Evolutionary conservation across 352 stramenopile species (phyloP), one percentile per base, ranked within the genome.

Genomic region (Globisporangium alternatum): DNA sequence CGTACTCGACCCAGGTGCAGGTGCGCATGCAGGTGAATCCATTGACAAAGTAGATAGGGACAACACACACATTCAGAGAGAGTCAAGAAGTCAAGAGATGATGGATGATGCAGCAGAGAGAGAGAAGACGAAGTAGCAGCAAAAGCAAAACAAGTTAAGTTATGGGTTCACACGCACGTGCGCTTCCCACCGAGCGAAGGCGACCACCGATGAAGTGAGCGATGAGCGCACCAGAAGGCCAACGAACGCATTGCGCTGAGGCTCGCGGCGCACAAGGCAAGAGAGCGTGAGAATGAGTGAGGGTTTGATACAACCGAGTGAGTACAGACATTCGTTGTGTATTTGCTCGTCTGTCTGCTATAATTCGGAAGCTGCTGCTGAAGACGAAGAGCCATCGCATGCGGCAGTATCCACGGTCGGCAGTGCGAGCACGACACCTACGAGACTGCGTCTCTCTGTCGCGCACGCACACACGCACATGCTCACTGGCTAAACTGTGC

Each of bases 11-110:
- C 6, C 83, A 93, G 66, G 87, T 77, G 60, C 85, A 93, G 60
- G 81, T 95, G 41, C 76, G 82, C 33, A 91, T 94, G 86, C 85
- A 90, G 60, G 79, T 89, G 57, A 91, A 91, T 45, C 78, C 74
- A 58, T 56, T 86, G 43, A 65, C 70, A 45, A 64, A 83, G 39
- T 64, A 70, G 60, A 70, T 55, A 10, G 7, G 8, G 49, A 21
- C 33, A 58, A 47, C 31, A 65, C 3, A 43, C 37, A 43, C 8
- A 43, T 37, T 37, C 6, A 37, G 33, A 37, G 33, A 37, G n/a
- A n/a, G n/a, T n/a, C 33, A 9, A 37, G 33, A 37, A 37, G 33
- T 37, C 33, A 9, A 37, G 33, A n/a, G 33, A 37, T 12, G 33
- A 37, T 37, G 33, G 33, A 37, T 37, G n/a, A n/a, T n/a, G n/a